Evolutionary conservation across 1,284 basidiomycete species (phyloP).

Genomic region (Pseudozyma thailandica): DNA sequence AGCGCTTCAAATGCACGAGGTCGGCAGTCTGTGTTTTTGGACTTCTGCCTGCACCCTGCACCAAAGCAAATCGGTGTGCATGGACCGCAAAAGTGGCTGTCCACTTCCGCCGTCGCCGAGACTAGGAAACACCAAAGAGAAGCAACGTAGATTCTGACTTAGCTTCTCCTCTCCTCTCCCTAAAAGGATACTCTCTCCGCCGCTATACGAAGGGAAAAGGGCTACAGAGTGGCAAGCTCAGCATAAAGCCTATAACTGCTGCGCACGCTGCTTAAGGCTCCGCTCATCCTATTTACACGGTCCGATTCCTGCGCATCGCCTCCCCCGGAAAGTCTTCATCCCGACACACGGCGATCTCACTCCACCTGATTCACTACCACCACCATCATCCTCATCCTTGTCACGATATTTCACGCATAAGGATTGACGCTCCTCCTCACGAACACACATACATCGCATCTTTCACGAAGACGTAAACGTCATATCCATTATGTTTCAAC

Average conservation of each 20-base stretch:
- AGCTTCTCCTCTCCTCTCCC: not conserved
- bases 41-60: not conserved
- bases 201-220: too few relatives aligned
- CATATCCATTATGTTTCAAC: constrained; percentile 20
- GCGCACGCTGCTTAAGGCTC: constrained; percentile 16
- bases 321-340: not conserved
- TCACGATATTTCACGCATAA: too few relatives aligned
- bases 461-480: constrained; percentile 2
- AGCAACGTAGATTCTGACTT: not conserved
- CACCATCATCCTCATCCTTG: not conserved
- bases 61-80: too few relatives aligned
- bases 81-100: not conserved
- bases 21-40: too few relatives aligned
- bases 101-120: constrained; percentile 1
- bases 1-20: too few relatives aligned
- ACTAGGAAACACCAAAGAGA: not conserved
- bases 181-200: too few relatives aligned
- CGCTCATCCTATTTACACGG: constrained; percentile 40
- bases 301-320: constrained; percentile 16
- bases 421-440: not conserved
- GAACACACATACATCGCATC: not conserved
- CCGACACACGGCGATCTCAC: not conserved
- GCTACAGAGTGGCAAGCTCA: not conserved
- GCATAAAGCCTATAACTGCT: not conserved
- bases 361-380: constrained; percentile 2